phyloP scores from a whole-genome alignment of 768 basidiomycete species.

The Amanita fuliginea region DNA sequence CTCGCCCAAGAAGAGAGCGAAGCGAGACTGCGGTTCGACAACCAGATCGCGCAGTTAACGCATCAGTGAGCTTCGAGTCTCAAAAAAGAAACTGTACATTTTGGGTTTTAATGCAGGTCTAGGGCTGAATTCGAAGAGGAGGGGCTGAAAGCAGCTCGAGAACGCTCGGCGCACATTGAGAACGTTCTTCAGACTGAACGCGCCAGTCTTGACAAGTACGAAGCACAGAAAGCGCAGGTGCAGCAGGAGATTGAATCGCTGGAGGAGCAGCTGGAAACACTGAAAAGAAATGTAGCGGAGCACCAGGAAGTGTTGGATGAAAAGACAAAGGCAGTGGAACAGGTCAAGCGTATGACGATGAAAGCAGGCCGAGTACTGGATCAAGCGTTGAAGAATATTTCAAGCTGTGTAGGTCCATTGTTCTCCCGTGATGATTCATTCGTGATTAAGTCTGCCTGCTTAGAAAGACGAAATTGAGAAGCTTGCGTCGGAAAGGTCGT shows the following conservation, averaged over 20 bases:
- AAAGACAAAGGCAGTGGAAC: conserved; percentile 63
- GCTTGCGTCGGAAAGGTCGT: conserved; percentile 71
- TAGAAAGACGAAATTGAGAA: conserved; percentile 80
- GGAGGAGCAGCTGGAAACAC: conserved; percentile 39
- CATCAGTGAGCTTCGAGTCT: conserved; percentile 54
- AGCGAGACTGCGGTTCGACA: conserved; percentile 71
- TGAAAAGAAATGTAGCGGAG: conserved; percentile 51
- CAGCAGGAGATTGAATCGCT: conserved; percentile 50
- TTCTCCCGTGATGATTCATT: not conserved
- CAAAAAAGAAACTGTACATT: not conserved
- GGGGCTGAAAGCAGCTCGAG: conserved; percentile 52
- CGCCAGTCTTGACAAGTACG: conserved; percentile 38
- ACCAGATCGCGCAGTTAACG: conserved; percentile 73
- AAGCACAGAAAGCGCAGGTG: conserved; percentile 41
- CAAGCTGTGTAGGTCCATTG: conserved; percentile 43
- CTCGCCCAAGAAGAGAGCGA: conserved; percentile 84
- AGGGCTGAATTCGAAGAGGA: conserved; percentile 80
- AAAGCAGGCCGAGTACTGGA: conserved; percentile 75
- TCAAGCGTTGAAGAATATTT: conserved; percentile 84
- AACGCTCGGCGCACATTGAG: conserved; percentile 48
- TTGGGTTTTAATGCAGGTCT: not conserved
- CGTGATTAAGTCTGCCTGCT: conserved; percentile 2
- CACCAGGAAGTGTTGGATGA: conserved; percentile 61
- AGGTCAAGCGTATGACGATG: conserved; percentile 56
- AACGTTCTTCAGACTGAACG: conserved; percentile 41